phyloP scores from a whole-genome alignment of 495 filamentous ascomycete species.

The Hypoxylon trugodes region DNA sequence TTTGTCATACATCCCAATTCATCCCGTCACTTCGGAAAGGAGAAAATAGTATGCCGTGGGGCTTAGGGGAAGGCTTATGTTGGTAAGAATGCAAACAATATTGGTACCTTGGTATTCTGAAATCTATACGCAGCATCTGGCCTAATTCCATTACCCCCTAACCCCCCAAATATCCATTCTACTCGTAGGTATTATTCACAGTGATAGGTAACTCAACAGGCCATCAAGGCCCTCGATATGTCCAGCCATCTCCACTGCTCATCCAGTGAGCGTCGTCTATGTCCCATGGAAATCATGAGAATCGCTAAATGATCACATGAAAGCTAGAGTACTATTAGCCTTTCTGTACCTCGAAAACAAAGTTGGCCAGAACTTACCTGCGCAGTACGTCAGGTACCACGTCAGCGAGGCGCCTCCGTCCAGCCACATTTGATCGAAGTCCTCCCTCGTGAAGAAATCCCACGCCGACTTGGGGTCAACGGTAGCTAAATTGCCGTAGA shows the following conservation, averaged over 20 bases:
- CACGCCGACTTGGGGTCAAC: constrained; percentile 75
- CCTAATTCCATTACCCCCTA: neutral
- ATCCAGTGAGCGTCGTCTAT: neutral
- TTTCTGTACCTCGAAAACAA: neutral
- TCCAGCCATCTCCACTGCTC: constrained; percentile 14
- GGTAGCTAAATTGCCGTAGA: constrained; percentile 84
- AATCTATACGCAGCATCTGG: neutral
- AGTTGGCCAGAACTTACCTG: constrained; percentile 53
- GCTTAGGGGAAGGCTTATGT: neutral
- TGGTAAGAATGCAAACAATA: constrained; percentile 6
- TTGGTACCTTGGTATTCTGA: constrained; percentile 8
- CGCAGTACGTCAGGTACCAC: constrained; percentile 88
- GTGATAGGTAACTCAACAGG: constrained; percentile 1
- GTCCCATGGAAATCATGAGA: constrained; percentile 1
- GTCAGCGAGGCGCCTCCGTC: constrained; percentile 88
- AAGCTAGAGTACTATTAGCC: constrained; percentile 38
- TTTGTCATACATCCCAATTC: neutral
- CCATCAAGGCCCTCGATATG: constrained; percentile 18
- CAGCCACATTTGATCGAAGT: constrained; percentile 76
- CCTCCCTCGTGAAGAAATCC: constrained; percentile 72
- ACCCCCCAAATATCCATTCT: constrained; percentile 2
- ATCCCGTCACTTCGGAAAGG: neutral
- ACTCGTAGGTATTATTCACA: constrained; percentile 25
- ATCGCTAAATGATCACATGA: constrained; percentile 34
- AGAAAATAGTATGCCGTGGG: neutral